Conservation (phyloP, 148 eudicot genomes). For the Vaccinium macrocarpon region DNA sequence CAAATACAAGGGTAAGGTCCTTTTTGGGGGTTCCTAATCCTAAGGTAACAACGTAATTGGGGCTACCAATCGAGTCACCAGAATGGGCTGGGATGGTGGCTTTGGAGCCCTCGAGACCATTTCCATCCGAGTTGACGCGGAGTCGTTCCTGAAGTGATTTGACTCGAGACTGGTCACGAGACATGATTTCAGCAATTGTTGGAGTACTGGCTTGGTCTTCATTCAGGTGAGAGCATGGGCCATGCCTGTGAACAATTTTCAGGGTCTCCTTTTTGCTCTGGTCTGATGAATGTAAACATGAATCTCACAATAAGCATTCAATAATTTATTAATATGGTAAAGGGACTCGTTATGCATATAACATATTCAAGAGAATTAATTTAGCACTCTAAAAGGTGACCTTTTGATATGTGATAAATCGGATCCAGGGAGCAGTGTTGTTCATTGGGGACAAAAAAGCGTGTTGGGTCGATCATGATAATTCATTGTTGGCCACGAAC, state of each 20-base stretch:
- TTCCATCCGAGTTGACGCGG: conserved; percentile 12
- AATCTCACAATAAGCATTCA: not conserved
- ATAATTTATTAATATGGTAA: not conserved
- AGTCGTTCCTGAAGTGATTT: conserved; percentile 41
- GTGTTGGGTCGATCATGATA: too few species aligned
- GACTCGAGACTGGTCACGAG: conserved; percentile 58
- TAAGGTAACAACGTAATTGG: conserved; percentile 53
- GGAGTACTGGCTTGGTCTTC: conserved; percentile 21
- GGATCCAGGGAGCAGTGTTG: too few species aligned
- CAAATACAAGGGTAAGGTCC: conserved; percentile 55
- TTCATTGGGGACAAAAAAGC: too few species aligned
- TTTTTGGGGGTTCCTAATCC: conserved; percentile 63
- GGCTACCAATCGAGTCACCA: conserved; percentile 49
- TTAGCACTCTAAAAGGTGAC: too few species aligned
- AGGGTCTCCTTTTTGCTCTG: conserved; percentile 28
- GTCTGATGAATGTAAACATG: not conserved
- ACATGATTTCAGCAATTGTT: conserved; percentile 35
- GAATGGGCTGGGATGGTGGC: conserved; percentile 49
- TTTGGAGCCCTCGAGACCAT: not conserved
- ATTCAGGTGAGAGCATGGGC: conserved; percentile 45
- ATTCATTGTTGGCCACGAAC: too few species aligned
- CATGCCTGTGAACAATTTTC: conserved; percentile 56
- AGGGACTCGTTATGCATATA: too few species aligned
- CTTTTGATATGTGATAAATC: too few species aligned
- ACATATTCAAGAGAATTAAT: too few species aligned